Conservation (phyloP, 331 rosid species). For the Saraca asoca region DNA sequence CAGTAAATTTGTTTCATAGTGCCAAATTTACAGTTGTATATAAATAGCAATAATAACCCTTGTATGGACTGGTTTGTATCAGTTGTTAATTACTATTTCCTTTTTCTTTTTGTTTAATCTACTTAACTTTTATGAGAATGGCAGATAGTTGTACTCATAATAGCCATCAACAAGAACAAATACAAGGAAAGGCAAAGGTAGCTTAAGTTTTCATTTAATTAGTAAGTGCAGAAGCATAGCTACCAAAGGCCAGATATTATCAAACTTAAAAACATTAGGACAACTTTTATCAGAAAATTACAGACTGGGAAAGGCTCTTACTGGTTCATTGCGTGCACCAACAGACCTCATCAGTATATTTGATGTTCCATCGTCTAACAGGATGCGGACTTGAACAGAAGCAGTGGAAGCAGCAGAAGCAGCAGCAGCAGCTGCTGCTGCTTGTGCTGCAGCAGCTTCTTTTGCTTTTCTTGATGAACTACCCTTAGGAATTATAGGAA, state of each 20-base stretch:
- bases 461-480: slow-evolving; percentile 85
- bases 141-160: neutral
- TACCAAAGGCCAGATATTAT: slow-evolving; percentile 29
- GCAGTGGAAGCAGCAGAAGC: slow-evolving; percentile 98
- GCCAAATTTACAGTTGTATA: slow-evolving; percentile 23
- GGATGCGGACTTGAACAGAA: slow-evolving; percentile 94
- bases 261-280: slow-evolving; percentile 24
- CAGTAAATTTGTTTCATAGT: slow-evolving; percentile 5
- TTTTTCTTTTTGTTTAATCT: neutral
- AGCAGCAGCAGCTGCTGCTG: slow-evolving; percentile 96
- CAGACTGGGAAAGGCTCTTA: slow-evolving; percentile 43
- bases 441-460: slow-evolving; percentile 96
- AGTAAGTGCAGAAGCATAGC: slow-evolving; percentile 22
- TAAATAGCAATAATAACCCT: slow-evolving; percentile 14
- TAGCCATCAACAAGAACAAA: slow-evolving; percentile 29
- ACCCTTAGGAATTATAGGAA: slow-evolving; percentile 83
- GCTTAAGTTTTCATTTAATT: slow-evolving; percentile 12
- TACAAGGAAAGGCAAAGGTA: slow-evolving; percentile 6
- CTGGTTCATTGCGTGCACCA: slow-evolving; percentile 91
- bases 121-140: neutral
- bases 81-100: neutral
- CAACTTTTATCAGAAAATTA: slow-evolving; percentile 8
- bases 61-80: slow-evolving; percentile 1
- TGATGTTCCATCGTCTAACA: slow-evolving; percentile 98
- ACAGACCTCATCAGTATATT: slow-evolving; percentile 89